These are phyloP conservation scores for Eragrostis tef DNA, from an alignment of 202 grass and related monocot species.

Conservation along the genomic window DNA sequence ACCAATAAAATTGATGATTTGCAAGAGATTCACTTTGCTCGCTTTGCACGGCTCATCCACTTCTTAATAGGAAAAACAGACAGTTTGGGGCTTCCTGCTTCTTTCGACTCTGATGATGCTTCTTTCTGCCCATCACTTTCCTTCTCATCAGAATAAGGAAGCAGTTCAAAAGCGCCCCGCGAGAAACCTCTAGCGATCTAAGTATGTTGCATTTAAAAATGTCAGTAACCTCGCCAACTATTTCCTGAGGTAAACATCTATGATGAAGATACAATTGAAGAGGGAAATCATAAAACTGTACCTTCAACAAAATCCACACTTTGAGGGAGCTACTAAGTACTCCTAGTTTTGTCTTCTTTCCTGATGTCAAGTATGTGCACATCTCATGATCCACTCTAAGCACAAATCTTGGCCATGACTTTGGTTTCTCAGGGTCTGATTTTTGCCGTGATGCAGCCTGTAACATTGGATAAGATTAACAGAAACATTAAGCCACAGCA, in stretches of 20 bases:
- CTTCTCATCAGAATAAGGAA: constrained; percentile 64
- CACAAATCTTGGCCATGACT: constrained; percentile 78
- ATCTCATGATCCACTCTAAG: constrained; percentile 82
- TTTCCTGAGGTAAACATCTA: constrained; percentile 8
- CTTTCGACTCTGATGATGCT: constrained; percentile 44
- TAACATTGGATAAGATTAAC: constrained; percentile 52
- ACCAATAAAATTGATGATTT: background rate
- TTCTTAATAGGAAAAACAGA: constrained; percentile 83
- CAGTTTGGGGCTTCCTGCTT: constrained; percentile 53
- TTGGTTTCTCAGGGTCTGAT: constrained; percentile 63
- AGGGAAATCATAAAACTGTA: constrained; percentile 38
- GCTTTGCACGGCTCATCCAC: constrained; percentile 70
- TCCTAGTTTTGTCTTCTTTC: constrained; percentile 79
- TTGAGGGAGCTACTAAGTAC: constrained; percentile 82
- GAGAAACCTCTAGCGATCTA: constrained; percentile 77
- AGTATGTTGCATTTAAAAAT: constrained; percentile 37
- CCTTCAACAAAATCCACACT: constrained; percentile 92
- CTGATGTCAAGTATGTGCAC: constrained; percentile 84
- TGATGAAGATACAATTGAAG: constrained; percentile 11
- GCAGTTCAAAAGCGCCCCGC: constrained; percentile 77
- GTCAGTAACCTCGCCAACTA: constrained; percentile 7
- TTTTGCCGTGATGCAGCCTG: constrained; percentile 68
- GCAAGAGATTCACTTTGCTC: constrained; percentile 44
- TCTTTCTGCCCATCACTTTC: constrained; percentile 50
- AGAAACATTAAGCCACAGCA: background rate